Base-by-base conservation (phyloP, 23 red algal species). In the Gracilaria domingensis region DNA sequence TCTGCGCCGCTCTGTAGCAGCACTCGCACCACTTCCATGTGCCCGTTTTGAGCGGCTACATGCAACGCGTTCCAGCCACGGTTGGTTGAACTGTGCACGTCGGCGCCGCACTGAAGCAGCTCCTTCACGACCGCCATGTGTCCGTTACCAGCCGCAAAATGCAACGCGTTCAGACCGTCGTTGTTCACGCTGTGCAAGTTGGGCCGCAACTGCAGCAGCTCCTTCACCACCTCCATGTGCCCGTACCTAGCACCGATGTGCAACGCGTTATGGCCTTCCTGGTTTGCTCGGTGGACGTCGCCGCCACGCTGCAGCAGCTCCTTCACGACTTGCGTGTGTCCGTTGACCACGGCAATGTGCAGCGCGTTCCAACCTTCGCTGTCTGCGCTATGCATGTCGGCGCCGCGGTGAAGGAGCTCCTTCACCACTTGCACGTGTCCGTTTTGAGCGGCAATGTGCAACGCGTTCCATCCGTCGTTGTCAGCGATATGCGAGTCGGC, bases 1-100 rank as follows among this genome's bases (percentile, higher is more conserved):
- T n/a, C n/a, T n/a, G n/a, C 83, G 13, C 83, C 58, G n/a, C 17
- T 13, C 47, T 18, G 1, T 21, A 87, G 33, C 83, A 87, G 57
- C 83, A 20, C 61, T 4, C 16, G 6, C 23, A 49, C 83, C 0
- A 42, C 37, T 16, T 2, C 83, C 0, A 56, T 0, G 37, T 75
- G 65, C 21, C 83, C 83, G 21, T 65, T 47, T 30, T 45, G 35
- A 23, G 61, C 83, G 12, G 83, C 83, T 16, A 73, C 40, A 21
- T 73, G 62, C 83, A 87, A 50, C 60, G 61, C 61, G 0, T n/a
- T n/a, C n/a, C 34, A 28, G 5, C 34, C 34, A 12, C 60, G 36
- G 0, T 23, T 12, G 12, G 62, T 37, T 26, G 61, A 24, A 8
- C 8, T 1, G 35, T 11, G 26, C 26, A 74, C 26, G 36, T 75